A percentile compares a stretch with the other conserved stretches of the same genome.
These are phyloP conservation scores for Diaporthe humulicola DNA, from an alignment of 2,329 filamentous ascomycete genomes.

Conservation along the genomic window DNA sequence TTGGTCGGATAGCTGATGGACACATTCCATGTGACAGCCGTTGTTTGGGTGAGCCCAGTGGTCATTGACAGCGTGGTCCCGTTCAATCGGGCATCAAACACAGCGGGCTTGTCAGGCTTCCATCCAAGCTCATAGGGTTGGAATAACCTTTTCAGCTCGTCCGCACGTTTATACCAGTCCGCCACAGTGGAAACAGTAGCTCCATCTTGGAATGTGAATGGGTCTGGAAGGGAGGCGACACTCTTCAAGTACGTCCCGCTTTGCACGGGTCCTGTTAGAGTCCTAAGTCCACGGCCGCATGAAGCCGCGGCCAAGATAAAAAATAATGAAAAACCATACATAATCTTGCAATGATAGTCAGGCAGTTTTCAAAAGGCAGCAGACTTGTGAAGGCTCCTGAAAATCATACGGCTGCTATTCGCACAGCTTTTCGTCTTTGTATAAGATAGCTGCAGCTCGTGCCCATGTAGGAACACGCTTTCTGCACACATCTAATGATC, in stretches of 20 bases:
- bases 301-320: not conserved
- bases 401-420: not conserved
- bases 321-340: not conserved
- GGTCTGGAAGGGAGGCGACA: conserved; percentile 48
- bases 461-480: not conserved
- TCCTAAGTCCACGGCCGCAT: not conserved
- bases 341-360: not conserved
- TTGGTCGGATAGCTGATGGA: conserved; percentile 49
- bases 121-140: conserved; percentile 55
- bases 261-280: not conserved
- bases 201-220: conserved; percentile 56
- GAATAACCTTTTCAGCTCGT: conserved; percentile 53
- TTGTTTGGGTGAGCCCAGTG: conserved; percentile 44
- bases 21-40: conserved; percentile 50
- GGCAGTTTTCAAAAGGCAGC: not conserved
- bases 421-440: not conserved
- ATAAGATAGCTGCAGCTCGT: not conserved
- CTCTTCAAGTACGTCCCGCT: not conserved
- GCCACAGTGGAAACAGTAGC: conserved; percentile 53
- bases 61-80: conserved; percentile 53
- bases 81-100: conserved; percentile 50
- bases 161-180: conserved; percentile 56
- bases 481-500: not conserved
- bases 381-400: not conserved
- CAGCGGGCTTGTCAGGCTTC: conserved; percentile 51